Percentiles rank a stretch among this genome's conserved stretches.
Conservation (phyloP, 108 stramenopile species). For the Stephanodiscus minutulus region DNA sequence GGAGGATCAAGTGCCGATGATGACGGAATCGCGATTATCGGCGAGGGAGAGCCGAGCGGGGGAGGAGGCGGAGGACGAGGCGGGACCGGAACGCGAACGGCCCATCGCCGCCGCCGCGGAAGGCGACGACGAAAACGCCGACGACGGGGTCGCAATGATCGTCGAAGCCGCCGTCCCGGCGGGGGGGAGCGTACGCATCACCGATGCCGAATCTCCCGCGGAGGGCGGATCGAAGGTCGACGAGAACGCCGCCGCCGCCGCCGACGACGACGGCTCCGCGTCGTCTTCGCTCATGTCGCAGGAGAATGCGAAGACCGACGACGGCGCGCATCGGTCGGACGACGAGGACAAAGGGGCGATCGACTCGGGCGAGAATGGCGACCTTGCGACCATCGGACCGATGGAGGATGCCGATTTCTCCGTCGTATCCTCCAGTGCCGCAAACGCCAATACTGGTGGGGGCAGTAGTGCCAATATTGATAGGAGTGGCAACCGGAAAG, state of each 20-base stretch:
- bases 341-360: background rate
- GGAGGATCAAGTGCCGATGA: conserved; percentile 1
- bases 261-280: background rate
- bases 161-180: background rate
- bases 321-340: background rate
- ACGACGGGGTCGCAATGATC: background rate
- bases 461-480: background rate
- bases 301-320: background rate
- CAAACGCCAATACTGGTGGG: background rate
- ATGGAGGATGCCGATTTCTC: background rate
- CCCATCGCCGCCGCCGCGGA: background rate
- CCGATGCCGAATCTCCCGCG: background rate
- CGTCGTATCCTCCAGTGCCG: background rate
- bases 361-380: background rate
- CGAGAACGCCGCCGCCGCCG: background rate
- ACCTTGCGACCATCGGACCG: background rate
- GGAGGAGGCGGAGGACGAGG: background rate
- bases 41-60: background rate
- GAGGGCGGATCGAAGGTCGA: background rate
- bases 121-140: background rate
- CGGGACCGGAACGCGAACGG: background rate
- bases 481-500: background rate
- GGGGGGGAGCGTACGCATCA: background rate
- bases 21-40: background rate
- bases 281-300: background rate